phyloP scores from a whole-genome alignment of 2,329 filamentous ascomycete species.

The Arthrinium phaeospermum region DNA sequence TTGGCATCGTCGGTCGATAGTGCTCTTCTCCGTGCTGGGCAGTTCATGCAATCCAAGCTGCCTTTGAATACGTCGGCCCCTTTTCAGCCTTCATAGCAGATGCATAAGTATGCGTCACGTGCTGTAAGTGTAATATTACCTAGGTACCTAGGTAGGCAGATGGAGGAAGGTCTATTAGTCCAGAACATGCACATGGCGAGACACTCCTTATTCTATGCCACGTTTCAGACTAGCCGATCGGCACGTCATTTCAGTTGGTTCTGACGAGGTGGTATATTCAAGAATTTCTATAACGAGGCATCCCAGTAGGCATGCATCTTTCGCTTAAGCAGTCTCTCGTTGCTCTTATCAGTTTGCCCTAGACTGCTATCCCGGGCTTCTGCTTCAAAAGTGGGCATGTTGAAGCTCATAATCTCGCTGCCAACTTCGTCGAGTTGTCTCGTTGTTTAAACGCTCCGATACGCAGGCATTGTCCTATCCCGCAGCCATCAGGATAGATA shows the following conservation, averaged over 20 bases:
- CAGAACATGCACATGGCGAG: not conserved
- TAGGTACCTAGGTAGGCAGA: not conserved
- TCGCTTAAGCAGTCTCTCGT: not conserved
- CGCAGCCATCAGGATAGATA: not conserved
- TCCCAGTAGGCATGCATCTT: no score
- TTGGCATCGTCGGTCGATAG: not conserved
- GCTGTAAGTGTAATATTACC: not conserved
- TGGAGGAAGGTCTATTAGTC: not conserved
- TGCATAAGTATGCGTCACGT: not conserved
- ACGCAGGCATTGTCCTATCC: not conserved
- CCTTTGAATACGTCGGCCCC: not conserved
- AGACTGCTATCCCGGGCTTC: not conserved
- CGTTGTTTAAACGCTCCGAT: not conserved
- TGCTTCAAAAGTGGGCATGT: not conserved
- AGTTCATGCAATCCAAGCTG: not conserved
- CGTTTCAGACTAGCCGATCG: constrained; percentile 18
- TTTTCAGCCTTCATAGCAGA: no score
- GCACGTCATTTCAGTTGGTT: not conserved
- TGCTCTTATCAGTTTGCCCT: not conserved
- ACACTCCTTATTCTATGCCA: not conserved
- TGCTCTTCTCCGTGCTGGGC: not conserved
- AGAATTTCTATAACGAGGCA: not conserved
- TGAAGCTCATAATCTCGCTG: not conserved
- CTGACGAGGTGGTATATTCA: no score
- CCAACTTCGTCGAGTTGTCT: not conserved